phyloP scores from a whole-genome alignment of 1,284 basidiomycete genomes.

The Puccinia novopanici region DNA sequence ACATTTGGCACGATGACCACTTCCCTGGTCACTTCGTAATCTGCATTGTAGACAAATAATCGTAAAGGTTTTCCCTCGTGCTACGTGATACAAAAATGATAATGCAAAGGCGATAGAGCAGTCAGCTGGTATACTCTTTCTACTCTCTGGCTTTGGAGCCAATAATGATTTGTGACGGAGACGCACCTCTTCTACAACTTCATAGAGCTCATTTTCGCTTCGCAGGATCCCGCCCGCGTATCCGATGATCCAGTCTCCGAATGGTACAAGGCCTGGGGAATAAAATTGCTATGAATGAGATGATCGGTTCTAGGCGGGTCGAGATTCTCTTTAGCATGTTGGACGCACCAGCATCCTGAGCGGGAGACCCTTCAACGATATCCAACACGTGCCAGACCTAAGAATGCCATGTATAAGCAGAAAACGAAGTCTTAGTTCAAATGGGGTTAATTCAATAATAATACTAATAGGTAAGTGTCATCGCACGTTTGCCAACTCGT shows the following conservation, averaged over 20 bases:
- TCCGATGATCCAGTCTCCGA: slow-evolving; percentile 84
- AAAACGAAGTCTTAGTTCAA: neutral
- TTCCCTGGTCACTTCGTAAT: slow-evolving; percentile 80
- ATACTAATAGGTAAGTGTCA: neutral
- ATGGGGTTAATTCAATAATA: neutral
- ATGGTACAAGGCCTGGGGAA: slow-evolving; percentile 71
- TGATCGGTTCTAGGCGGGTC: neutral
- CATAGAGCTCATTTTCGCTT: slow-evolving; percentile 95
- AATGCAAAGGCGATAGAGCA: neutral
- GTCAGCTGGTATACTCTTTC: slow-evolving; percentile 41
- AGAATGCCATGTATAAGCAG: slow-evolving; percentile 13
- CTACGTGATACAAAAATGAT: slow-evolving; percentile 62
- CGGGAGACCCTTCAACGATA: slow-evolving; percentile 91
- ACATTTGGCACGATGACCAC: slow-evolving; percentile 85
- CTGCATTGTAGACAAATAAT: slow-evolving; percentile 94
- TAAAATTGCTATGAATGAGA: slow-evolving; percentile 19
- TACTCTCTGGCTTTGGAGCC: neutral
- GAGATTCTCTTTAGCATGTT: neutral
- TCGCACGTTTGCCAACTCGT: slow-evolving; percentile 72
- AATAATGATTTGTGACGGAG: neutral
- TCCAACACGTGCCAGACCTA: slow-evolving; percentile 95
- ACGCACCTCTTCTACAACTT: slow-evolving; percentile 84
- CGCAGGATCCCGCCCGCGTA: slow-evolving; percentile 91
- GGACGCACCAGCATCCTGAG: slow-evolving; percentile 70
- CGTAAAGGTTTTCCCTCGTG: slow-evolving; percentile 88